Base-by-base conservation (phyloP, 176 grass and related monocot genomes). In the Musa troglodytarum region DNA sequence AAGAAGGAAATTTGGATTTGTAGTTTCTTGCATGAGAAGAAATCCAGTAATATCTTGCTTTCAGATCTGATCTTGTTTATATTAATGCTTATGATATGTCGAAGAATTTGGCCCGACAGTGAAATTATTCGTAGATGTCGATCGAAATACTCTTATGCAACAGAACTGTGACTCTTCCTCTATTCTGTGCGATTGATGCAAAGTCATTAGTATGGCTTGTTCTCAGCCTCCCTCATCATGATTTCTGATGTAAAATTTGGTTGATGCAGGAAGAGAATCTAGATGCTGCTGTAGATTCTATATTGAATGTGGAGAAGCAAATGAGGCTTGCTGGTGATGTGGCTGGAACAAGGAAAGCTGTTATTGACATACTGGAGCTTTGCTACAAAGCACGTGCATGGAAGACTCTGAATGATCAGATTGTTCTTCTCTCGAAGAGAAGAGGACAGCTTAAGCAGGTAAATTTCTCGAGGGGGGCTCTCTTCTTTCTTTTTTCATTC, bases 371-470 rank as follows among this genome's bases (percentile, higher is more conserved):
- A 70, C 86, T 99, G 1, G 90, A 99, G 80, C 95, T 94, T 50
- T 98, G 90, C 69, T 99, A 80, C 61, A 89, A 89, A 80, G 86
- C 85, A 1, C 77, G 58, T 65, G 88, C 86, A 19, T 99, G 95
- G 95, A 99, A 99, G 87, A 99, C 95, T 25, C 81, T 99, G 54
- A 94, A 99, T 24, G 95, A 99, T 78, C 95, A 99, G 79, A 99
- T 99, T 65, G 54, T 94, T 51, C 80, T 99, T 76, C 63, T 99
- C 63, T 94, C 95, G 1, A 99, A 99, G 75, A 87, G 95, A 68
- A 87, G 95, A 79, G 95, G 95, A 8, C 95, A 99, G 78, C 90
- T 99, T 76, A 99, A 99, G 77, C 95, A 99, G 90, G 95, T 99
- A 34, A 43, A 10, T 22, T 67, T 26, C 53, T 13, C 6, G 17